phyloP scores from a whole-genome alignment of 2,329 filamentous ascomycete species.

The Verticillium klebahnii region DNA sequence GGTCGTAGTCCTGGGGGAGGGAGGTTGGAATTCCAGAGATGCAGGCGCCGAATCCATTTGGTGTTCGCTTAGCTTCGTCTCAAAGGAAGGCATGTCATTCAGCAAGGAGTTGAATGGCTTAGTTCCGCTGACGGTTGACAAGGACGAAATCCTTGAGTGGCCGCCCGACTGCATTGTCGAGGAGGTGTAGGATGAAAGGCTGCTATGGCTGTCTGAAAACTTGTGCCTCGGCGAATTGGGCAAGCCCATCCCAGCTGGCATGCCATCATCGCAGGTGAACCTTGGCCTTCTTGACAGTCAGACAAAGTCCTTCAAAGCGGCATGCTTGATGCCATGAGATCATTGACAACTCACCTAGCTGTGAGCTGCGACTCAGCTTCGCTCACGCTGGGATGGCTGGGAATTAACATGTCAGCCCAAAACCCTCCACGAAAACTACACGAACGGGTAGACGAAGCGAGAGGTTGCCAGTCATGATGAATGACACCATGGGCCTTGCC shows the following conservation, averaged over 20 bases:
- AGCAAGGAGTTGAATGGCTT: slow-evolving; percentile 27
- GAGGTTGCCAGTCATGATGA: too few species aligned
- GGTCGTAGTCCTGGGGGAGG: slow-evolving; percentile 16
- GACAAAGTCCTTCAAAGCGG: neutral
- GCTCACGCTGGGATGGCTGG: neutral
- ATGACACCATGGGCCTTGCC: too few species aligned
- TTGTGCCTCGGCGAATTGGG: slow-evolving; percentile 29
- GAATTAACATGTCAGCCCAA: neutral
- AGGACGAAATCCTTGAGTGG: slow-evolving; percentile 50
- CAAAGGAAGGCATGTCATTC: slow-evolving; percentile 31
- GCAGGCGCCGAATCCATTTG: slow-evolving; percentile 10
- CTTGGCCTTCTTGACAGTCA: slow-evolving; percentile 15
- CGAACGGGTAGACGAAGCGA: too few species aligned
- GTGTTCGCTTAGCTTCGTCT: slow-evolving; percentile 26
- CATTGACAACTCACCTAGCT: slow-evolving; percentile 9
- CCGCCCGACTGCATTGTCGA: slow-evolving; percentile 35
- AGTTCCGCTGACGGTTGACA: slow-evolving; percentile 42
- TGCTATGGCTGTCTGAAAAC: slow-evolving; percentile 48
- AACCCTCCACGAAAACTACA: too few species aligned
- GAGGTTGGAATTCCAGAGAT: slow-evolving; percentile 13
- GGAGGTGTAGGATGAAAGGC: slow-evolving; percentile 43
- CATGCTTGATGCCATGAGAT: neutral
- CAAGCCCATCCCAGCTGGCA: slow-evolving; percentile 11
- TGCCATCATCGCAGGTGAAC: slow-evolving; percentile 10
- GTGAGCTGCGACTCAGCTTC: slow-evolving; percentile 14